Base-by-base conservation (phyloP, 2,329 filamentous ascomycete genomes). In the Aspergillus felis region DNA sequence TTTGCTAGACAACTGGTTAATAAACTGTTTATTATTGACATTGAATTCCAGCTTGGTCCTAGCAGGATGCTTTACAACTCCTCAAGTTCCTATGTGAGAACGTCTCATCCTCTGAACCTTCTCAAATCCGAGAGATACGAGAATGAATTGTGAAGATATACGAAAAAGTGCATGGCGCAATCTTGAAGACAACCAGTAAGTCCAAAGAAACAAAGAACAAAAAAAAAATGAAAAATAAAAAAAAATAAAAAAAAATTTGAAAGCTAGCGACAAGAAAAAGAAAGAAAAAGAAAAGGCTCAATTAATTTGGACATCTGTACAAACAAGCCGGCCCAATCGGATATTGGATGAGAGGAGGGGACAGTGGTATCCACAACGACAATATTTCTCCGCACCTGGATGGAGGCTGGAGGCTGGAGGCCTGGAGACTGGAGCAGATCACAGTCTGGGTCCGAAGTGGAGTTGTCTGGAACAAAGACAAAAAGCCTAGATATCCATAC, bases 381-480 rank as follows among this genome's bases (percentile, higher is more conserved):
- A 14, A 24, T 27, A 47, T 46, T 58, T 57, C 54, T 61, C 61
- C 60, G 57, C 57, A 58, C 10, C 51, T 49, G 32, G n/a, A n/a
- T n/a, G n/a, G n/a, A n/a, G n/a, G 32, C 17, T 35, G 32, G 32
- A 35, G 12, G 29, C 29, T 29, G 28, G 28, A 29, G 9, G 28
- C 28, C 12, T 17, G 32, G 32, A 35, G 32, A 17, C 32, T 35
- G 55, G 42, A 56, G 41, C 41, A 41, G 54, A 56, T 58, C 56
- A 47, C 56, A 55, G 54, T 47, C 32, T 49, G 38, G 35, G 27
- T 25, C 27, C 12, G 17, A 42, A 12, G 25, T 41, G 50, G 48
- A 53, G 51, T 54, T 51, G 44, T 41, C 53, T 52, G 50, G 47
- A 55, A 62, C 57, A 57, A 51, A 53, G 57, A 29, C 61, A 53